A percentile compares a stretch with the other conserved stretches of the same genome.
Evolutionary conservation across 2,329 filamentous ascomycete genomes (phyloP).

Genomic region (Helotiales sp.): DNA sequence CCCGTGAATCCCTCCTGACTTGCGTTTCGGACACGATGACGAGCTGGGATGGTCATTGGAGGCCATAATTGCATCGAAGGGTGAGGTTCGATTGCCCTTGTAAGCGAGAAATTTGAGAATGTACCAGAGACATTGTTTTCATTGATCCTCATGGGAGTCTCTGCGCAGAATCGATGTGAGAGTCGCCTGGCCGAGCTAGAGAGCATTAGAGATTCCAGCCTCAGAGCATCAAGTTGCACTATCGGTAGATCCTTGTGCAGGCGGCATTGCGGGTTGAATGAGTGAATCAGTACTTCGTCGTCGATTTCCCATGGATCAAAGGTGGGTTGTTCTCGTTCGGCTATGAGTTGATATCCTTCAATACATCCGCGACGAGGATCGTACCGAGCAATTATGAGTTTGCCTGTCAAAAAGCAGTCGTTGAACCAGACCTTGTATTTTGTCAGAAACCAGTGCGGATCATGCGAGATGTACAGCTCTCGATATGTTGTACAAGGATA

Average conservation of each 20-base stretch:
- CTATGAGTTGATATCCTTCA: constrained; percentile 75
- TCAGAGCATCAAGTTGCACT: constrained; percentile 49
- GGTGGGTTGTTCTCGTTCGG: constrained; percentile 55
- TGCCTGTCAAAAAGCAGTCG: constrained; percentile 71
- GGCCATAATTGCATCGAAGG: constrained; percentile 67
- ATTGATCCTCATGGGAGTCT: constrained; percentile 54
- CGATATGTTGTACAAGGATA: constrained; percentile 64
- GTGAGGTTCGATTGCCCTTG: constrained; percentile 48
- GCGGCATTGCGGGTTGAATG: constrained; percentile 68
- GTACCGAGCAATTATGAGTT: constrained; percentile 75
- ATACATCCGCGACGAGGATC: constrained; percentile 73
- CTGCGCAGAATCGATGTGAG: constrained; percentile 43
- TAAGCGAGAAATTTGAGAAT: constrained; percentile 68
- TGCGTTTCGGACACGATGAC: constrained; percentile 46
- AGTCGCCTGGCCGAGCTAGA: constrained; percentile 11
- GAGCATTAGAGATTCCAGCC: constrained; percentile 11
- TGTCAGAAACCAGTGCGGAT: constrained; percentile 83
- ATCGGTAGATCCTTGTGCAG: constrained; percentile 77
- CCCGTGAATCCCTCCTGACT: constrained; percentile 44
- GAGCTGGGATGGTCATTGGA: constrained; percentile 66
- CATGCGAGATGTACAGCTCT: constrained; percentile 71
- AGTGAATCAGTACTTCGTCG: constrained; percentile 65
- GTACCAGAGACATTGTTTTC: constrained; percentile 47
- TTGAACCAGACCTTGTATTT: constrained; percentile 84
- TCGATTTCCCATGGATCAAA: constrained; percentile 67